Evolutionary conservation across 805 yeast species (phyloP).

Genomic region (Priceomyces melissophilus): DNA sequence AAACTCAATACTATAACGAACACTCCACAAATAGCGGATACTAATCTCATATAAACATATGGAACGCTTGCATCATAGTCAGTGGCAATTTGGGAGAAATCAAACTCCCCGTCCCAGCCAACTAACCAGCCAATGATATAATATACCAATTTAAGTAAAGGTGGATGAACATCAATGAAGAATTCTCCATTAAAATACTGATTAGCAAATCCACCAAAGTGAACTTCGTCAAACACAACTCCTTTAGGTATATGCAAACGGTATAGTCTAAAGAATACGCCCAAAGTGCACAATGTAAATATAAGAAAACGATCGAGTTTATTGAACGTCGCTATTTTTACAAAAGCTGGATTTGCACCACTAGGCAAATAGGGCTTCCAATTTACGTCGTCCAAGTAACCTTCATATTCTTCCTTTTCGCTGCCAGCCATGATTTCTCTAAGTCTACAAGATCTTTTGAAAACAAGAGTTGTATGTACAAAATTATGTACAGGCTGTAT

Average conservation of each 20-base stretch:
- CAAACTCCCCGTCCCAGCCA: constrained; percentile 48
- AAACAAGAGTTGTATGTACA: neutral
- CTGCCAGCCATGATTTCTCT: neutral
- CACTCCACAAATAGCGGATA: constrained; percentile 56
- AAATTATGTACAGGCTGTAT: constrained; percentile 1
- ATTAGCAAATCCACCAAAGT: constrained; percentile 36
- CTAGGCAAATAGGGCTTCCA: constrained; percentile 28
- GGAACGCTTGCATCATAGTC: constrained; percentile 32
- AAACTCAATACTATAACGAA: constrained; percentile 50
- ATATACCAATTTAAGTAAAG: constrained; percentile 59
- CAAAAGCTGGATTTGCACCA: constrained; percentile 11
- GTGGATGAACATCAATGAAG: constrained; percentile 73
- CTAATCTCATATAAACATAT: constrained; percentile 52
- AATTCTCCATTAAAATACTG: constrained; percentile 55
- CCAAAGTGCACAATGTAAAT: constrained; percentile 18
- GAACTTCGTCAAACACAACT: constrained; percentile 50
- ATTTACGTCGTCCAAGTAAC: constrained; percentile 26
- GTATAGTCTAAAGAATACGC: constrained; percentile 27
- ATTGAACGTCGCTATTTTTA: constrained; percentile 10
- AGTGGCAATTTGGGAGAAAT: constrained; percentile 43
- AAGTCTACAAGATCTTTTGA: neutral
- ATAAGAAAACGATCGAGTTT: constrained; percentile 19
- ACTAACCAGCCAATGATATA: constrained; percentile 49
- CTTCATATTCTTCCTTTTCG: neutral
- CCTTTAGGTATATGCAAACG: constrained; percentile 31